phyloP scores from a whole-genome alignment of 441 rosid species.

The Daphne laureola region DNA sequence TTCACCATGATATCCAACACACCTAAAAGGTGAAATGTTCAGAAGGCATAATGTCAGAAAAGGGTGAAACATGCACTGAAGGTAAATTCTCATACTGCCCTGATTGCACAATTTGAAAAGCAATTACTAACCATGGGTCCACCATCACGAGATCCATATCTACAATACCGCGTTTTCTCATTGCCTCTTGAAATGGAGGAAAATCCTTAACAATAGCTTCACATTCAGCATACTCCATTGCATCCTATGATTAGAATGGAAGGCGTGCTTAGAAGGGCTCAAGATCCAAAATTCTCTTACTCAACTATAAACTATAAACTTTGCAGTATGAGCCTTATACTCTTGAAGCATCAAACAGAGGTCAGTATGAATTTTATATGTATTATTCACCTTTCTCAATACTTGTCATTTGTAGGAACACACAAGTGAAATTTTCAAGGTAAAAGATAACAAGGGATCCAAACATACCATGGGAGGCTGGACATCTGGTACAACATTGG shows the following conservation, averaged over 20 bases:
- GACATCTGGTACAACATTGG: slow-evolving; percentile 35
- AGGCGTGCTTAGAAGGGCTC: too few species aligned
- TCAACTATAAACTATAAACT: background rate
- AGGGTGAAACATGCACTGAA: slow-evolving; percentile 2
- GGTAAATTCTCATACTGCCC: slow-evolving; percentile 2
- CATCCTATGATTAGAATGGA: slow-evolving; percentile 27
- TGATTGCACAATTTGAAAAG: slow-evolving; percentile 7
- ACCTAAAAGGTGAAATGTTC: slow-evolving; percentile 21
- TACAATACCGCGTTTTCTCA: slow-evolving; percentile 46
- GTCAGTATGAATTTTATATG: too few species aligned
- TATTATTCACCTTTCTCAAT: too few species aligned
- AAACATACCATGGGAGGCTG: slow-evolving; percentile 46
- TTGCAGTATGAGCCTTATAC: too few species aligned
- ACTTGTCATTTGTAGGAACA: too few species aligned
- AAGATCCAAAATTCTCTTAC: background rate
- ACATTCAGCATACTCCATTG: slow-evolving; percentile 44
- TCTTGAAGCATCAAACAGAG: too few species aligned
- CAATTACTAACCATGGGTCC: slow-evolving; percentile 37
- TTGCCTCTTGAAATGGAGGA: slow-evolving; percentile 39
- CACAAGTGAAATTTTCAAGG: background rate
- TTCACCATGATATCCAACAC: slow-evolving; percentile 38
- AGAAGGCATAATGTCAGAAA: slow-evolving; percentile 3
- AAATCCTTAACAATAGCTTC: slow-evolving; percentile 42
- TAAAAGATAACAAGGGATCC: background rate
- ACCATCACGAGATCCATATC: slow-evolving; percentile 53